phyloP scores from a whole-genome alignment of 2,329 filamentous ascomycete species.

The Fusarium torulosum region DNA sequence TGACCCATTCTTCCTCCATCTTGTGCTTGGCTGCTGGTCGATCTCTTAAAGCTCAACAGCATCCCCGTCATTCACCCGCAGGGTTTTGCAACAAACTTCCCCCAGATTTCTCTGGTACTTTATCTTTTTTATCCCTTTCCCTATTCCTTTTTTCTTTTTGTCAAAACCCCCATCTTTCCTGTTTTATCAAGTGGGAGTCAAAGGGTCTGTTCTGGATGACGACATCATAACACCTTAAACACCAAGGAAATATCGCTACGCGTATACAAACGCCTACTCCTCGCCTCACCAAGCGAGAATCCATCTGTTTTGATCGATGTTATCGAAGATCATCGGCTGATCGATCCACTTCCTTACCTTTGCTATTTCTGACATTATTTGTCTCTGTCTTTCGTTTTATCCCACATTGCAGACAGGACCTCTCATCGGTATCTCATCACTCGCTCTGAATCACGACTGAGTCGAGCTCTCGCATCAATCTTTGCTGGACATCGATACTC shows the following conservation, averaged over 20 bases:
- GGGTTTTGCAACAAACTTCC: conserved; percentile 28
- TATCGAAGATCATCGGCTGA: conserved; percentile 36
- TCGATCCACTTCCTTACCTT: conserved; percentile 32
- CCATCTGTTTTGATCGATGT: conserved; percentile 32
- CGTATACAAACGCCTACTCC: conserved; percentile 15
- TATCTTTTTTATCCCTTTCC: conserved; percentile 10
- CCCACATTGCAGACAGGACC: conserved; percentile 9
- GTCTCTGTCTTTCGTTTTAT: conserved; percentile 27
- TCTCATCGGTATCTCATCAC: conserved; percentile 34
- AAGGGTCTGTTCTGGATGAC: conserved; percentile 4
- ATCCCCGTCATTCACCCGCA: conserved; percentile 40
- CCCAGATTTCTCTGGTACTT: conserved; percentile 30
- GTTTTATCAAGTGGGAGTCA: neutral
- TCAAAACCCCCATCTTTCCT: neutral
- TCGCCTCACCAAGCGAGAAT: conserved; percentile 17
- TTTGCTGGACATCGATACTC: conserved; percentile 2
- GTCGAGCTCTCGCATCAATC: conserved; percentile 4
- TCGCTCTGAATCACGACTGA: conserved; percentile 28
- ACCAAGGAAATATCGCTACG: conserved; percentile 25
- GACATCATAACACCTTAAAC: conserved; percentile 23
- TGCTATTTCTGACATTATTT: conserved; percentile 2
- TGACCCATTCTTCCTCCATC: conserved; percentile 44
- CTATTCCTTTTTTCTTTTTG: conserved; percentile 2
- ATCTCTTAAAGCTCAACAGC: conserved; percentile 46
- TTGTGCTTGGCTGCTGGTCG: conserved; percentile 29